Evolutionary conservation across 768 basidiomycete genomes (phyloP).

Genomic region (Porphyrellus cyaneotinctus): DNA sequence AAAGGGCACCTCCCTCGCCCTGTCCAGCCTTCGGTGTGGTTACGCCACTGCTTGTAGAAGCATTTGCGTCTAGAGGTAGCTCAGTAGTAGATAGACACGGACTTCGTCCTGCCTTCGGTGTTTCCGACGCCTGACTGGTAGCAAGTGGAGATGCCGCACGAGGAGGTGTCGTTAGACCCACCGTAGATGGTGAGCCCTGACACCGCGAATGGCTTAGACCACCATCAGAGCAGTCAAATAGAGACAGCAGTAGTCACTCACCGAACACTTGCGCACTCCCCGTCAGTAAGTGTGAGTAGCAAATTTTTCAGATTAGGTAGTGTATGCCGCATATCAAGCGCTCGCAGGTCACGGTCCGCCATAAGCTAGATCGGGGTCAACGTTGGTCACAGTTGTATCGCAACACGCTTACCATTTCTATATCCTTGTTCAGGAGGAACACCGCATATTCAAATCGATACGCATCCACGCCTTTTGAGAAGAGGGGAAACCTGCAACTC

Average conservation of each 20-base stretch:
- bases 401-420: conserved; percentile 68
- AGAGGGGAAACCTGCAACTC: conserved; percentile 81
- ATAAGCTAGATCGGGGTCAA: conserved; percentile 58
- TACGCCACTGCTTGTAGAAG: conserved; percentile 51
- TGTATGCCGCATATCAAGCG: conserved; percentile 92
- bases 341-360: conserved; percentile 82
- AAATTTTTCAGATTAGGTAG: conserved; percentile 95
- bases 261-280: conserved; percentile 48
- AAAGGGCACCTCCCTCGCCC: conserved; percentile 32
- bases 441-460: conserved; percentile 98
- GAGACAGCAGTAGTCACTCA: conserved; percentile 31
- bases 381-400: neutral
- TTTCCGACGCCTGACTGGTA: conserved; percentile 16
- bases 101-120: conserved; percentile 26
- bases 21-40: conserved; percentile 50
- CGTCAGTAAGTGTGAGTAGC: conserved; percentile 77
- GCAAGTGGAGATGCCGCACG: conserved; percentile 14
- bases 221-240: conserved; percentile 9
- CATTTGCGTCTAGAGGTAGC: conserved; percentile 32
- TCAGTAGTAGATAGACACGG: conserved; percentile 12
- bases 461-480: conserved; percentile 90
- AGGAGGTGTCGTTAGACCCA: conserved; percentile 25
- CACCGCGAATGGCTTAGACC: conserved; percentile 15
- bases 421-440: conserved; percentile 94
- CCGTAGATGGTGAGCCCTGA: conserved; percentile 21